Evolutionary conservation across 2,329 filamentous ascomycete species (phyloP).

Genomic region (Hortaea sp.): DNA sequence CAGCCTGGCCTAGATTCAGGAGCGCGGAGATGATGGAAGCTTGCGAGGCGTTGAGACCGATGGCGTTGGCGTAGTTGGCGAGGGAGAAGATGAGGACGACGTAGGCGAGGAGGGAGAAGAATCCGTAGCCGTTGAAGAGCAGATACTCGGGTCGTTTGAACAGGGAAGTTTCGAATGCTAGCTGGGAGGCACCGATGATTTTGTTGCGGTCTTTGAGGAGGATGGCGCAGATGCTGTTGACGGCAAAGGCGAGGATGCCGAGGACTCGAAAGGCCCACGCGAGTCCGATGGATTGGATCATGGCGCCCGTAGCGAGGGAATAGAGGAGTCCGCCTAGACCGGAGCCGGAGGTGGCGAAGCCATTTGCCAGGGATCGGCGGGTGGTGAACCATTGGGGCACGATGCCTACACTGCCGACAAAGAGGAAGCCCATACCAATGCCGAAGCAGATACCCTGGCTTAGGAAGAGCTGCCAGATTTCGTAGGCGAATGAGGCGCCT

Average conservation of each 20-base stretch:
- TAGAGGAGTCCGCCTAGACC: conserved; percentile 67
- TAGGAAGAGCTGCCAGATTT: conserved; percentile 68
- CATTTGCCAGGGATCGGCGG: conserved; percentile 58
- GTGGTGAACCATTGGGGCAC: conserved; percentile 66
- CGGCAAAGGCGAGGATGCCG: conserved; percentile 52
- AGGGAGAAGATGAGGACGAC: conserved; percentile 68
- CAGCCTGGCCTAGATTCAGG: conserved; percentile 55
- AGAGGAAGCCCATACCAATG: conserved; percentile 67
- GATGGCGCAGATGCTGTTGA: conserved; percentile 53
- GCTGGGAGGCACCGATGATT: conserved; percentile 55
- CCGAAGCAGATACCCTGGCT: conserved; percentile 68
- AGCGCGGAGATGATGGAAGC: conserved; percentile 63
- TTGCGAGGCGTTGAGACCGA: conserved; percentile 57
- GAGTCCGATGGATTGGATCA: conserved; percentile 55
- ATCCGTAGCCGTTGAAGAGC: conserved; percentile 56
- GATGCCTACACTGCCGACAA: conserved; percentile 58
- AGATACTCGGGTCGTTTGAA: conserved; percentile 54
- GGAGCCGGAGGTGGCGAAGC: conserved; percentile 57
- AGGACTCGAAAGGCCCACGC: conserved; percentile 58
- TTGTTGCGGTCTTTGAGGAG: conserved; percentile 64
- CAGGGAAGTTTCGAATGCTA: conserved; percentile 54
- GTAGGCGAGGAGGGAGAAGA: conserved; percentile 64
- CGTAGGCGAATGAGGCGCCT: conserved; percentile 56
- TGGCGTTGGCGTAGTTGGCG: conserved; percentile 59
- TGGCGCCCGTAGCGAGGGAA: conserved; percentile 56